Percentiles rank a stretch among this genome's conserved stretches.
These are phyloP conservation scores for Arbutus unedo DNA, from an alignment of 148 eudicot species.

Conservation along the genomic window DNA sequence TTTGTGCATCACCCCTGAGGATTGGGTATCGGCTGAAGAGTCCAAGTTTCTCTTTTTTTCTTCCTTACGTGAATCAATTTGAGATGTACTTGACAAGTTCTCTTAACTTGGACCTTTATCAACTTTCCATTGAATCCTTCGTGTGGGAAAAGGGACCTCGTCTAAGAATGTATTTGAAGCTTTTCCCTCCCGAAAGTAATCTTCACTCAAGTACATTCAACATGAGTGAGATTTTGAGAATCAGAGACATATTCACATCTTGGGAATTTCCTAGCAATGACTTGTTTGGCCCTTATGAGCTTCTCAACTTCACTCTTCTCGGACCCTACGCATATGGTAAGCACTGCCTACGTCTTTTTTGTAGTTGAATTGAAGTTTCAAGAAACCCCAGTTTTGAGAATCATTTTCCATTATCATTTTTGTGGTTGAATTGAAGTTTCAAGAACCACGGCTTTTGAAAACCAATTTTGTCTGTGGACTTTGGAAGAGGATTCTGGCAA, in stretches of 20 bases:
- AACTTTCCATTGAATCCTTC: constrained; percentile 62
- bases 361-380: background rate
- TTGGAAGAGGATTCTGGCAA: background rate
- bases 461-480: background rate
- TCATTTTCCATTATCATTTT: background rate
- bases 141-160: constrained; percentile 88
- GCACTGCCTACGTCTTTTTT: constrained; percentile 14
- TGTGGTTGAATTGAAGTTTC: background rate
- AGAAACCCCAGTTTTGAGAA: background rate
- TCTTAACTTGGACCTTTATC: constrained; percentile 51
- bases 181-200: constrained; percentile 46
- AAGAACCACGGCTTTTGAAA: background rate
- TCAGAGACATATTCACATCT: constrained; percentile 47
- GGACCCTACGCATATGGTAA: constrained; percentile 72
- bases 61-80: constrained; percentile 51
- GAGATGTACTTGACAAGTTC: constrained; percentile 47
- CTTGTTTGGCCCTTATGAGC: constrained; percentile 92
- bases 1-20: constrained; percentile 85
- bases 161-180: constrained; percentile 71
- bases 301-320: constrained; percentile 76
- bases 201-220: constrained; percentile 38
- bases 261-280: constrained; percentile 64
- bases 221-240: constrained; percentile 52
- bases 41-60: constrained; percentile 75
- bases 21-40: constrained; percentile 82